Evolutionary conservation across 2,329 filamentous ascomycete genomes (phyloP).

Genomic region (Colletotrichum agaves): DNA sequence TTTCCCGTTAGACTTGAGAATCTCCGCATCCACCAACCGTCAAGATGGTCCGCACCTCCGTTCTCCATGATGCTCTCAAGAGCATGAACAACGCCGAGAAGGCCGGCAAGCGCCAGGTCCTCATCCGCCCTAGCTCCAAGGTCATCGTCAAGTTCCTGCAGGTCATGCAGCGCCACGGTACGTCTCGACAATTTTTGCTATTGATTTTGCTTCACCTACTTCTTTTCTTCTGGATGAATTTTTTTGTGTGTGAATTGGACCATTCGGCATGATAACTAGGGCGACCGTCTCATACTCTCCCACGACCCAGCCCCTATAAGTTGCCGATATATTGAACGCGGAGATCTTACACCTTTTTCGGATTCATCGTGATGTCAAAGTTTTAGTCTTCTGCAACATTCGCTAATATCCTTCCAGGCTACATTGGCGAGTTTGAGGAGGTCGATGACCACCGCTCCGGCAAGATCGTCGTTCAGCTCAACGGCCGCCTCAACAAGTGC

Average conservation of each 20-base stretch:
- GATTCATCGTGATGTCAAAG: conserved; percentile 81
- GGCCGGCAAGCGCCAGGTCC: conserved; percentile 98
- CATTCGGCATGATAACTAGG: conserved; percentile 99
- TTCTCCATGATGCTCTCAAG: conserved; percentile 99
- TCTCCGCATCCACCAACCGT: conserved; percentile 71
- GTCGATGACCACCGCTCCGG: conserved; percentile 99
- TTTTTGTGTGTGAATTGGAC: conserved; percentile 34
- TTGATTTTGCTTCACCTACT: background rate
- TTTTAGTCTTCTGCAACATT: conserved; percentile 93
- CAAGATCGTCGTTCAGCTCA: conserved; percentile 99
- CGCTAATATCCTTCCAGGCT: conserved; percentile 76
- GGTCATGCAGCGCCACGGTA: conserved; percentile 99
- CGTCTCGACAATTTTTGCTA: conserved; percentile 52
- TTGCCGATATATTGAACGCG: conserved; percentile 95
- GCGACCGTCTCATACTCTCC: conserved; percentile 81
- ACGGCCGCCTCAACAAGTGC: conserved; percentile 98
- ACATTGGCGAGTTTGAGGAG: conserved; percentile 99
- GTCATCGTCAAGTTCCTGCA: conserved; percentile 99
- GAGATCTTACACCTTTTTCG: conserved; percentile 97
- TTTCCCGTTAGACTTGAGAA: conserved; percentile 78
- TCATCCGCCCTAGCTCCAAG: conserved; percentile 98
- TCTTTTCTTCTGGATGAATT: conserved; percentile 10
- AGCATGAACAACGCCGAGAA: conserved; percentile 99
- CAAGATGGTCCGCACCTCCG: conserved; percentile 99
- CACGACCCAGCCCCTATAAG: conserved; percentile 99